phyloP scores from a whole-genome alignment of 257 asterid genomes.

The Striga asiatica region DNA sequence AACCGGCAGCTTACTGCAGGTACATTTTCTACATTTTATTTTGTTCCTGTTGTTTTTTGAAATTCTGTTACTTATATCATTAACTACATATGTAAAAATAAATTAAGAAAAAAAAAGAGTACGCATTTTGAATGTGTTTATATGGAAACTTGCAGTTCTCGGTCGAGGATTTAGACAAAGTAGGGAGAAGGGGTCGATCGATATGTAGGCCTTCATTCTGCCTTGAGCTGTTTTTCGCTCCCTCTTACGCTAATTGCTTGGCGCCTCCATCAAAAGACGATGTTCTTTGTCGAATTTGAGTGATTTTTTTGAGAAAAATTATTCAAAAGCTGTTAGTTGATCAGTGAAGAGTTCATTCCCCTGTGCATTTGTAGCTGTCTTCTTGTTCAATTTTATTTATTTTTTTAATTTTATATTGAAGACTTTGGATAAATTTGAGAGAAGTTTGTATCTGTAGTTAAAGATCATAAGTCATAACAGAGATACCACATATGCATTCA shows the following conservation, averaged over 20 bases:
- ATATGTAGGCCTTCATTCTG: conserved; percentile 65
- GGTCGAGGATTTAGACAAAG: conserved; percentile 54
- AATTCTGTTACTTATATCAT: background rate
- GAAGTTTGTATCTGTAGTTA: too few relatives aligned
- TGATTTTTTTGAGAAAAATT: background rate
- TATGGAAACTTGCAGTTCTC: conserved; percentile 34
- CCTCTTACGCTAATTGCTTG: conserved; percentile 30
- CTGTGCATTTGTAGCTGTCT: too few relatives aligned
- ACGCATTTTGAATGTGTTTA: background rate
- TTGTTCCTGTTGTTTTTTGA: background rate
- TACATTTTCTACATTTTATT: conserved; percentile 8
- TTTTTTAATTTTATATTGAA: too few relatives aligned
- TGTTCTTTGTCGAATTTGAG: conserved; percentile 8
- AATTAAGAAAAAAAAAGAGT: background rate
- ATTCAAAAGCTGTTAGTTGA: background rate
- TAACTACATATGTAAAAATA: background rate
- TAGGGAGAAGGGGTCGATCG: conserved; percentile 48
- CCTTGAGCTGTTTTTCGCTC: conserved; percentile 67
- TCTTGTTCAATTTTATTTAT: too few relatives aligned
- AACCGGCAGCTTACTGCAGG: conserved; percentile 59
- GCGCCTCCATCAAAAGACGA: conserved; percentile 19
- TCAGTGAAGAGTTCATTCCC: too few relatives aligned
- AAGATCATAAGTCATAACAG: too few relatives aligned
- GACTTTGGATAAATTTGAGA: too few relatives aligned
- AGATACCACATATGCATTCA: too few relatives aligned